Evolutionary conservation across 805 yeast species (phyloP).

Genomic region (Osmozyma mogii): DNA sequence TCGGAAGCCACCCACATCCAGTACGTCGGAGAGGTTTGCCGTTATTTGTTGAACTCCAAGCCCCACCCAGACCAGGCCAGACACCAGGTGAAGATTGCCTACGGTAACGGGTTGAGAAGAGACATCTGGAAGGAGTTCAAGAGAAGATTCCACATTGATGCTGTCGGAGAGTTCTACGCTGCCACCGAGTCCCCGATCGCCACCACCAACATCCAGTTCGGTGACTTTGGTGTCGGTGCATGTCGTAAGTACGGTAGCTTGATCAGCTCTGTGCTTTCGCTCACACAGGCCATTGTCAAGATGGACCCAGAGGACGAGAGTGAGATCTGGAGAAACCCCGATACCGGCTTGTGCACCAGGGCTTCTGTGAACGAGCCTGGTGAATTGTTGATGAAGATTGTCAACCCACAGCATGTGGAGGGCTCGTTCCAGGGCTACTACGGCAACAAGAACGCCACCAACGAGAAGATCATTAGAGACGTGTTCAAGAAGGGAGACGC

Average conservation of each 20-base stretch:
- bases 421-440: slow-evolving; percentile 83
- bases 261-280: slow-evolving; percentile 43
- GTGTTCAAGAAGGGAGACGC: slow-evolving; percentile 85
- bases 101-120: slow-evolving; percentile 84
- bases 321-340: slow-evolving; percentile 60
- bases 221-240: slow-evolving; percentile 80
- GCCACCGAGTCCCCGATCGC: slow-evolving; percentile 92
- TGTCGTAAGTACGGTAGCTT: slow-evolving; percentile 70
- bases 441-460: slow-evolving; percentile 72
- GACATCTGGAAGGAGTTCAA: slow-evolving; percentile 86
- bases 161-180: slow-evolving; percentile 87
- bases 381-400: slow-evolving; percentile 73
- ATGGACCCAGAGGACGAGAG: slow-evolving; percentile 78
- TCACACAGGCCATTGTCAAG: slow-evolving; percentile 53
- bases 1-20: slow-evolving; percentile 73
- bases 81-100: slow-evolving; percentile 62
- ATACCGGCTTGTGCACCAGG: slow-evolving; percentile 49
- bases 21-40: slow-evolving; percentile 92
- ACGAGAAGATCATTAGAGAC: slow-evolving; percentile 62
- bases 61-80: slow-evolving; percentile 55
- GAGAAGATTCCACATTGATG: slow-evolving; percentile 62
- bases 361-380: slow-evolving; percentile 68
- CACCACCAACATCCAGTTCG: slow-evolving; percentile 69
- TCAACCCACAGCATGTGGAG: slow-evolving; percentile 55
- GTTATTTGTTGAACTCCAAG: slow-evolving; percentile 67